Evolutionary conservation across 257 asterid species (phyloP).

Genomic region (Nemophila menziesii): DNA sequence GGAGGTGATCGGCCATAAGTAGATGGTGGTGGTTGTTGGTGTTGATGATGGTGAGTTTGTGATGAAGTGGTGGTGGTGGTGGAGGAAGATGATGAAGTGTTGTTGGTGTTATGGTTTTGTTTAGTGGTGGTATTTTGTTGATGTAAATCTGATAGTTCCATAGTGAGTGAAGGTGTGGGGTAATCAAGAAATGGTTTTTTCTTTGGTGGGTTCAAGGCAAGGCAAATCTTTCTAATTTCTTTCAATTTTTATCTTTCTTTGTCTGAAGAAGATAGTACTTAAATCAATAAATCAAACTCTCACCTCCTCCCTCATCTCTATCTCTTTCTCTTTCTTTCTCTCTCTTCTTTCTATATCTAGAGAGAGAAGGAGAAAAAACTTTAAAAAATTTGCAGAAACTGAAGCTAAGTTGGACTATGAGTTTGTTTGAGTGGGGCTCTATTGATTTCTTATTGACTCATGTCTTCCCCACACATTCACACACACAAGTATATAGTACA

Average conservation of each 20-base stretch:
- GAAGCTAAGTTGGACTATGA: conserved; percentile 21
- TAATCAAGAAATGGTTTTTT: conserved; percentile 23
- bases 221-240: conserved; percentile 20
- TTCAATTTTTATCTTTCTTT: conserved; percentile 15
- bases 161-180: conserved; percentile 29
- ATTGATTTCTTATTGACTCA: conserved; percentile 25
- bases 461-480: conserved; percentile 18
- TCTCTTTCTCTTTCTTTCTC: conserved; percentile 14
- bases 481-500: neutral
- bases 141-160: conserved; percentile 55
- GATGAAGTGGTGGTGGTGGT: conserved; percentile 20
- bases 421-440: conserved; percentile 27
- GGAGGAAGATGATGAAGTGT: conserved; percentile 12
- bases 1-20: conserved; percentile 24
- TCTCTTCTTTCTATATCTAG: conserved; percentile 8
- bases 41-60: conserved; percentile 26
- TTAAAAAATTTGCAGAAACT: conserved; percentile 6
- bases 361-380: conserved; percentile 11
- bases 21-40: conserved; percentile 9
- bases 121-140: conserved; percentile 17
- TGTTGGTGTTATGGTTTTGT: conserved; percentile 7
- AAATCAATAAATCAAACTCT: conserved; percentile 6
- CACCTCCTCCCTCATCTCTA: conserved; percentile 12
- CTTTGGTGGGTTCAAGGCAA: conserved; percentile 45
- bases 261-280: conserved; percentile 18